Conservation (phyloP, 208 protist genomes). For the Trypanosoma grayi region DNA sequence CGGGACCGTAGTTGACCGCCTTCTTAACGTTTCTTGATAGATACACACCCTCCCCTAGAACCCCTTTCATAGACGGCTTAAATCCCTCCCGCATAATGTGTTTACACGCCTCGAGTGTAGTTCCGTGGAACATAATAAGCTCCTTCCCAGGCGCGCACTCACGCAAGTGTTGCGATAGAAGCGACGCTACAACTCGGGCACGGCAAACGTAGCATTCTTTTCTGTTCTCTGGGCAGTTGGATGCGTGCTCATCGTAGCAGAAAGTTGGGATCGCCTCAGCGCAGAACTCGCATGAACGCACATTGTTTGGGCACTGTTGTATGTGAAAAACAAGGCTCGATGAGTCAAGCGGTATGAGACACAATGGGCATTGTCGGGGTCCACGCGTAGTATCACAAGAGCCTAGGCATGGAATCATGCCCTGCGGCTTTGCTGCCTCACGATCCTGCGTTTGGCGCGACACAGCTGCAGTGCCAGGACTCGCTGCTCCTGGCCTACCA, state of each 20-base stretch:
- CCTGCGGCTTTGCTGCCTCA: too few species aligned
- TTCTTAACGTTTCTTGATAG: constrained; percentile 13
- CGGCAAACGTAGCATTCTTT: constrained; percentile 5
- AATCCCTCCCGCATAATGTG: constrained; percentile 8
- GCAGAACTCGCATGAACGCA: constrained; percentile 5
- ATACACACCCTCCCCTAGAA: constrained; percentile 22
- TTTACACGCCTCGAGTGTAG: constrained; percentile 1
- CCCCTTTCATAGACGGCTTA: background rate
- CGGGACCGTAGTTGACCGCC: constrained; percentile 1
- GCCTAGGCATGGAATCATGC: too few species aligned
- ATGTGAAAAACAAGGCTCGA: constrained; percentile 1
- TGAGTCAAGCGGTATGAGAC: background rate
- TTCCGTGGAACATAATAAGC: constrained; percentile 14
- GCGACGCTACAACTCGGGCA: background rate
- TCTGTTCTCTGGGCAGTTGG: background rate
- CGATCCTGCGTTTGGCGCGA: too few species aligned
- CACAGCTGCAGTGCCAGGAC: too few species aligned
- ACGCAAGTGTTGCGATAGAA: background rate
- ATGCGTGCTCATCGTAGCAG: constrained; percentile 1
- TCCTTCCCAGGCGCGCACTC: constrained; percentile 2
- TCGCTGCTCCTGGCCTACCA: too few species aligned
- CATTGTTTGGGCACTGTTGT: background rate
- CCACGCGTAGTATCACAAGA: background rate
- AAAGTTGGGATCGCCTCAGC: background rate
- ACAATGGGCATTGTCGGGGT: constrained; percentile 1